Evolutionary conservation across 306 rosid species (phyloP).

Genomic region (Styphnolobium japonicum): DNA sequence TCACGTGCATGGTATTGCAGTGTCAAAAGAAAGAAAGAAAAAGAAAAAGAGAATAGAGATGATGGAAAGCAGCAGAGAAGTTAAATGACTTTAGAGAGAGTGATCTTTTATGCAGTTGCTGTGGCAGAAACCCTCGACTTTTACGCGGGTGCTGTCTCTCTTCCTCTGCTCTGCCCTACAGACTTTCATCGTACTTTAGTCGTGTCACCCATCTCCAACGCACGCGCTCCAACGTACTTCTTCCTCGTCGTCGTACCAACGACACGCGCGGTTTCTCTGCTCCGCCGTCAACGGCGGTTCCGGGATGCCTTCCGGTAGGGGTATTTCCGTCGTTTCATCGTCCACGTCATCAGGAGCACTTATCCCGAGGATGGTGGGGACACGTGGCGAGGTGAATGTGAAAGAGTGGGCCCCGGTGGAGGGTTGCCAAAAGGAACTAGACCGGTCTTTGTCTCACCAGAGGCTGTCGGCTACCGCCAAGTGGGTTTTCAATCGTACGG

Average conservation of each 20-base stretch:
- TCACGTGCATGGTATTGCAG: background rate
- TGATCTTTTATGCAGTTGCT: background rate
- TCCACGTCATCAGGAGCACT: background rate
- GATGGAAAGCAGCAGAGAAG: conserved; percentile 19
- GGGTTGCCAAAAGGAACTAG: conserved; percentile 86
- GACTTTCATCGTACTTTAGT: conserved; percentile 87
- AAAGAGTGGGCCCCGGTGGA: conserved; percentile 26
- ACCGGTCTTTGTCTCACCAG: conserved; percentile 77
- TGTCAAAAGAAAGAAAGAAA: background rate
- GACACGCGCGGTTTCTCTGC: background rate
- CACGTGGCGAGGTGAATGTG: conserved; percentile 32
- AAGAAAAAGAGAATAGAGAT: no score
- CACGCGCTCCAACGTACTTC: conserved; percentile 48
- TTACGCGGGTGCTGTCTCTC: conserved; percentile 42
- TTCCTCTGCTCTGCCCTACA: conserved; percentile 24
- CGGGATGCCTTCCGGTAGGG: background rate
- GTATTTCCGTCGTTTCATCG: background rate
- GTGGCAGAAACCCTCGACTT: conserved; percentile 44
- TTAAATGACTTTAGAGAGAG: background rate
- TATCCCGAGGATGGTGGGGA: background rate
- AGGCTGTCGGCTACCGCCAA: conserved; percentile 41
- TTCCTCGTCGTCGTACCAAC: background rate
- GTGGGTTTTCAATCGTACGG: conserved; percentile 44
- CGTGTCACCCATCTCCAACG: conserved; percentile 37
- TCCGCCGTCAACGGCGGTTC: background rate